Conservation (phyloP, 148 eudicot genomes). For the Oxyria digyna region DNA sequence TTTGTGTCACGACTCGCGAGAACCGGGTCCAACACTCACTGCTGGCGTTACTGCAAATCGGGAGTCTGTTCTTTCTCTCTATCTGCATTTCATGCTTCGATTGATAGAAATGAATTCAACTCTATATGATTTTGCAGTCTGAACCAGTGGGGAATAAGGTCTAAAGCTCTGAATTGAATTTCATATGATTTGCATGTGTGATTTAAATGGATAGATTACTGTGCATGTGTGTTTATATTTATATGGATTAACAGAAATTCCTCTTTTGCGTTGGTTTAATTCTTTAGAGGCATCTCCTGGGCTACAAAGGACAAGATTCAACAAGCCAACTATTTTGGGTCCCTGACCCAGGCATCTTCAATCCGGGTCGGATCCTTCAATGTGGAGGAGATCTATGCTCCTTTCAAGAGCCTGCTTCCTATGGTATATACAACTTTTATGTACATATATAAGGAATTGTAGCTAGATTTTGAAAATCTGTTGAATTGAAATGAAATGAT, state of each 20-base stretch:
- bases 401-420: constrained; percentile 94
- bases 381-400: constrained; percentile 97
- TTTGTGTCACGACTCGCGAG: no score
- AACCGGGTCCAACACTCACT: no score
- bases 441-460: not conserved
- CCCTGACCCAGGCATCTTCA: constrained; percentile 88
- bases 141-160: not conserved
- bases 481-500: not conserved
- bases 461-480: no score
- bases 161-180: not conserved
- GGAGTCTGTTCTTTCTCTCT: constrained; percentile 39
- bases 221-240: not conserved
- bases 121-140: not conserved
- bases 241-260: not conserved
- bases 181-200: not conserved
- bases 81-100: no score
- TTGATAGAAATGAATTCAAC: no score
- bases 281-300: constrained; percentile 88
- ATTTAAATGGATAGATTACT: not conserved
- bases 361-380: constrained; percentile 89
- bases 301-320: constrained; percentile 95
- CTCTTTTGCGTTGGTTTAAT: not conserved
- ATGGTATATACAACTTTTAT: constrained; percentile 36
- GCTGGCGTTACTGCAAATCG: constrained; percentile 88
- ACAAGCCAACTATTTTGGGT: constrained; percentile 88